Percentiles rank a stretch among this genome's conserved stretches.
phyloP scores from a whole-genome alignment of 1,284 basidiomycete species.

The Earliella scabrosa region DNA sequence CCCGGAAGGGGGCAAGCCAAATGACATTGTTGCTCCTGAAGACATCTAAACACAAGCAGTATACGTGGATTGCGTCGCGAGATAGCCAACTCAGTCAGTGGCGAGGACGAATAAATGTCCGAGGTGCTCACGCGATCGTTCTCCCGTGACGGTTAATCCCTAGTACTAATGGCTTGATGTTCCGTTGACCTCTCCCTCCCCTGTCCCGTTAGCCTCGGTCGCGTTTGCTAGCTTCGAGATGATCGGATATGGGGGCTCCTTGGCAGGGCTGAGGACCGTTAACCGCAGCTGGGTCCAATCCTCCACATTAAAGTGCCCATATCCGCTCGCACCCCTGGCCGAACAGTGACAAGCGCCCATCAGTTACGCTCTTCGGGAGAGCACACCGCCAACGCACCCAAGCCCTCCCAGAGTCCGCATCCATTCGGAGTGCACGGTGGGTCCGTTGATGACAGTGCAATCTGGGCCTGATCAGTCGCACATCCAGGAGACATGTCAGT shows the following conservation, averaged over 20 bases:
- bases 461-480: slow-evolving; percentile 33
- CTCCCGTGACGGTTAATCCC: too few species aligned
- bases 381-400: slow-evolving; percentile 30
- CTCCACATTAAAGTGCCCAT: slow-evolving; percentile 55
- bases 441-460: slow-evolving; percentile 45
- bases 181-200: not conserved
- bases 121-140: too few species aligned
- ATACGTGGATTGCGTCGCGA: too few species aligned
- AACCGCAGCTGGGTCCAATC: slow-evolving; percentile 52
- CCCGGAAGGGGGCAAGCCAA: too few species aligned
- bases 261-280: slow-evolving; percentile 44
- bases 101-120: too few species aligned
- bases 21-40: too few species aligned
- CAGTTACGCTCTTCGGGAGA: not conserved
- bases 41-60: too few species aligned
- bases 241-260: slow-evolving; percentile 13
- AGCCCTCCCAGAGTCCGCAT: slow-evolving; percentile 32
- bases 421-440: slow-evolving; percentile 35
- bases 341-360: too few species aligned
- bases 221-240: not conserved
- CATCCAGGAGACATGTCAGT: not conserved
- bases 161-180: too few species aligned
- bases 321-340: slow-evolving; percentile 53
- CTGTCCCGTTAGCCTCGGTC: not conserved
- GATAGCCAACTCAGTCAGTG: too few species aligned